Conservation (phyloP, 495 filamentous ascomycete genomes). For the Collariella sp. region DNA sequence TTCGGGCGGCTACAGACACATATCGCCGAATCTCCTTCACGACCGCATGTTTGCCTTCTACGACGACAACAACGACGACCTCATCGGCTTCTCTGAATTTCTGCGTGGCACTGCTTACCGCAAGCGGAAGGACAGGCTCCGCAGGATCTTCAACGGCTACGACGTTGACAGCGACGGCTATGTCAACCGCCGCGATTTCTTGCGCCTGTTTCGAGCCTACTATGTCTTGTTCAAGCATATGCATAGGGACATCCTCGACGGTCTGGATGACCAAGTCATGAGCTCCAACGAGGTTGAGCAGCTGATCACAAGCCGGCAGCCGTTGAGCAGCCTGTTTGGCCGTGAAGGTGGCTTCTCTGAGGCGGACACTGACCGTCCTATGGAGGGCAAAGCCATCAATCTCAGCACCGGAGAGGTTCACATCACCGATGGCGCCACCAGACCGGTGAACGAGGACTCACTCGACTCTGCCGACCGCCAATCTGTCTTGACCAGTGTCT, state of each 20-base stretch:
- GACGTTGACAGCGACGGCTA: slow-evolving; percentile 87
- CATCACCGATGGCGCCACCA: slow-evolving; percentile 42
- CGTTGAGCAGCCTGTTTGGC: slow-evolving; percentile 65
- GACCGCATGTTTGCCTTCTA: slow-evolving; percentile 97
- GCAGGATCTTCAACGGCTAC: slow-evolving; percentile 76
- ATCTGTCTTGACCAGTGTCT: slow-evolving; percentile 34
- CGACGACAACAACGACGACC: slow-evolving; percentile 75
- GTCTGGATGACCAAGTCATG: slow-evolving; percentile 70
- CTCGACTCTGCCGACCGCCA: slow-evolving; percentile 35
- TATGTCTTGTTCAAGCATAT: slow-evolving; percentile 81
- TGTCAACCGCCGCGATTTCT: slow-evolving; percentile 78
- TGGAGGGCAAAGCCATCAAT: slow-evolving; percentile 56
- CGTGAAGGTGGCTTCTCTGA: slow-evolving; percentile 52
- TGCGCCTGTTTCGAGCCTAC: slow-evolving; percentile 84
- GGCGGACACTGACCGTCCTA: slow-evolving; percentile 47
- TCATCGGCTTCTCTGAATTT: slow-evolving; percentile 94
- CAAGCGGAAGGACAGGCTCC: slow-evolving; percentile 65
- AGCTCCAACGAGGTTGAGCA: slow-evolving; percentile 62
- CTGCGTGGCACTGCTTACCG: slow-evolving; percentile 73
- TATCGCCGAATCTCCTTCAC: slow-evolving; percentile 80
- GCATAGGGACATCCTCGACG: slow-evolving; percentile 72
- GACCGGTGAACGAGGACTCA: slow-evolving; percentile 33
- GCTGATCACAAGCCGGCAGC: slow-evolving; percentile 65
- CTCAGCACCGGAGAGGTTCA: slow-evolving; percentile 51
- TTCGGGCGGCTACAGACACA: slow-evolving; percentile 62